These are phyloP conservation scores for Domatiomyces globalis DNA, from an alignment of 2,329 filamentous ascomycete genomes.

Conservation along the genomic window DNA sequence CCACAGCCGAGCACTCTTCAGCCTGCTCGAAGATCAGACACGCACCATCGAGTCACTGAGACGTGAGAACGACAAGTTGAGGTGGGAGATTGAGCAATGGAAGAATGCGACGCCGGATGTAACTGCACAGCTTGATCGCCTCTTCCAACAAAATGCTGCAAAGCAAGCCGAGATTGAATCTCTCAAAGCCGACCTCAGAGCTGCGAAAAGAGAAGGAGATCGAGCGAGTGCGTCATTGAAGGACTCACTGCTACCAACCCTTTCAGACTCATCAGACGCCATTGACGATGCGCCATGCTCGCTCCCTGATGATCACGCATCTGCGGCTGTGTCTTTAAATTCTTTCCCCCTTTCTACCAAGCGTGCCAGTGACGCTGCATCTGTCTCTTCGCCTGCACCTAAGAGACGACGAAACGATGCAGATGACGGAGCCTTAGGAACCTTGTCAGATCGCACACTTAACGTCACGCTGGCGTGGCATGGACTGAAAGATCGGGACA, in stretches of 20 bases:
- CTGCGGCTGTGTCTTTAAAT: background rate
- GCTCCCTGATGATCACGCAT: background rate
- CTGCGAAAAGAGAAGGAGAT: constrained; percentile 1
- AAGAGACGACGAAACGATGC: background rate
- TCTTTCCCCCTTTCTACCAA: background rate
- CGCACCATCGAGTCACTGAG: constrained; percentile 7
- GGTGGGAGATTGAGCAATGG: constrained; percentile 2
- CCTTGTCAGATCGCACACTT: constrained; percentile 1
- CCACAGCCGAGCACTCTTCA: constrained; percentile 21
- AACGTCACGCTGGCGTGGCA: background rate
- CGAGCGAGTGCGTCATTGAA: background rate
- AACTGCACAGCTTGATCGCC: constrained; percentile 8
- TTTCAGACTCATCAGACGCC: background rate
- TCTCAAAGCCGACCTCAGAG: constrained; percentile 10
- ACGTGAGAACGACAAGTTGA: constrained; percentile 25
- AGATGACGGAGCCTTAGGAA: background rate
- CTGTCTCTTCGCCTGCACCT: background rate
- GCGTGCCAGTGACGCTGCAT: background rate
- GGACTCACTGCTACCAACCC: background rate
- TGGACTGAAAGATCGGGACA: background rate
- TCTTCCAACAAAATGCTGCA: constrained; percentile 14
- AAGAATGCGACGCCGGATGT: constrained; percentile 3
- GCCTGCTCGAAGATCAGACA: constrained; percentile 4
- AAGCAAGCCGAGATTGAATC: constrained; percentile 16
- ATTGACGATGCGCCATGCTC: background rate